phyloP scores from a whole-genome alignment of 2,329 filamentous ascomycete species.

The Hymenoscyphus salicellus region DNA sequence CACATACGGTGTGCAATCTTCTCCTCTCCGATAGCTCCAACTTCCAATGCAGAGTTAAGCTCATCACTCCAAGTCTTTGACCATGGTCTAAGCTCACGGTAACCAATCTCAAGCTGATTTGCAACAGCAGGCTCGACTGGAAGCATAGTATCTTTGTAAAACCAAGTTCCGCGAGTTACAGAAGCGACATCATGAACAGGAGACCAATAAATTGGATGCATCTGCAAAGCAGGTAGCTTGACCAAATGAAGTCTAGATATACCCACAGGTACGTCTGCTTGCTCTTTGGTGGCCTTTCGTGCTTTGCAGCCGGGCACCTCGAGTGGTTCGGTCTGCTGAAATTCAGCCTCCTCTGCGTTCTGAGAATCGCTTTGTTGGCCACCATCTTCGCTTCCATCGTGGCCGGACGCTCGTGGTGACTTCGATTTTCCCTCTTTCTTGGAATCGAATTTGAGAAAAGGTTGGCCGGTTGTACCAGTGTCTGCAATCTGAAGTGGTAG shows the following conservation, averaged over 20 bases:
- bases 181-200: slow-evolving; percentile 84
- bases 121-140: slow-evolving; percentile 82
- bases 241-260: slow-evolving; percentile 88
- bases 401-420: slow-evolving; percentile 2
- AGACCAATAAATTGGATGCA: slow-evolving; percentile 98
- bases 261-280: slow-evolving; percentile 72
- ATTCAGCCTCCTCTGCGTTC: slow-evolving; percentile 19
- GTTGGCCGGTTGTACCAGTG: slow-evolving; percentile 46
- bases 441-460: slow-evolving; percentile 45
- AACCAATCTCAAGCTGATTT: slow-evolving; percentile 90
- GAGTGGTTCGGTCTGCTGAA: slow-evolving; percentile 21
- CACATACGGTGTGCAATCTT: slow-evolving; percentile 81
- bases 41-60: slow-evolving; percentile 82
- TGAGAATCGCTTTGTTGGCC: slow-evolving; percentile 7
- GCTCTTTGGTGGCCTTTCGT: slow-evolving; percentile 33
- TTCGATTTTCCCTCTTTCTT: slow-evolving; percentile 16
- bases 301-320: slow-evolving; percentile 30
- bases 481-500: slow-evolving; percentile 15
- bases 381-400: slow-evolving; percentile 7
- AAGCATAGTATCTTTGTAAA: slow-evolving; percentile 92
- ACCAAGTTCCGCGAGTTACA: slow-evolving; percentile 89
- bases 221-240: slow-evolving; percentile 73
- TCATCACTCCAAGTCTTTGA: slow-evolving; percentile 92
- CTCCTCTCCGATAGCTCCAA: slow-evolving; percentile 84
- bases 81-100: slow-evolving; percentile 81